Percentiles rank a stretch among this genome's conserved stretches.
phyloP scores from a whole-genome alignment of 2,329 filamentous ascomycete species.

The Colletotrichum cordylinicola region DNA sequence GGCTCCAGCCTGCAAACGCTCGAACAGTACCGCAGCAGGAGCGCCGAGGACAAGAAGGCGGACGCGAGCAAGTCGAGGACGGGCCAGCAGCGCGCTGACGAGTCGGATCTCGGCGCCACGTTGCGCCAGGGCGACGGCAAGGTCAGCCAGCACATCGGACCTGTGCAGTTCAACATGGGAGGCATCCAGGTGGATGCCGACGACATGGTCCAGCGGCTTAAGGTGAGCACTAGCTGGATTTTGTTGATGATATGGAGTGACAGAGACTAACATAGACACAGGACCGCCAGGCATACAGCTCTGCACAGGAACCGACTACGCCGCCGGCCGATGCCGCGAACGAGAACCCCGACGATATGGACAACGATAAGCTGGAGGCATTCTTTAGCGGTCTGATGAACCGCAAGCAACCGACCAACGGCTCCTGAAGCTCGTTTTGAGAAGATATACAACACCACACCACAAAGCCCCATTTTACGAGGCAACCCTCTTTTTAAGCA shows the following conservation, averaged over 20 bases:
- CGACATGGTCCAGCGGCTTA: constrained; percentile 86
- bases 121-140: constrained; percentile 41
- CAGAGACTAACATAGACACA: constrained; percentile 34
- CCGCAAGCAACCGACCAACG: constrained; percentile 40
- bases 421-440: neutral
- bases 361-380: constrained; percentile 63
- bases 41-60: constrained; percentile 49
- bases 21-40: constrained; percentile 63
- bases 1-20: constrained; percentile 76
- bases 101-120: constrained; percentile 27
- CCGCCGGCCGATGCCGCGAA: constrained; percentile 36
- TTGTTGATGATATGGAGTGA: neutral
- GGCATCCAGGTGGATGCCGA: constrained; percentile 96
- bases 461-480: neutral
- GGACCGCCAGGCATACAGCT: constrained; percentile 62
- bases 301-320: constrained; percentile 48
- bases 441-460: neutral
- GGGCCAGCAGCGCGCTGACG: constrained; percentile 24
- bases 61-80: constrained; percentile 26
- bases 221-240: constrained; percentile 55
- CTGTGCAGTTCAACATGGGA: constrained; percentile 97
- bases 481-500: neutral
- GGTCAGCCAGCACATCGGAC: constrained; percentile 83
- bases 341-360: constrained; percentile 47
- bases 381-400: constrained; percentile 68